These are phyloP conservation scores for Penicillium crystallinum DNA, from an alignment of 495 filamentous ascomycete genomes.

Conservation along the genomic window DNA sequence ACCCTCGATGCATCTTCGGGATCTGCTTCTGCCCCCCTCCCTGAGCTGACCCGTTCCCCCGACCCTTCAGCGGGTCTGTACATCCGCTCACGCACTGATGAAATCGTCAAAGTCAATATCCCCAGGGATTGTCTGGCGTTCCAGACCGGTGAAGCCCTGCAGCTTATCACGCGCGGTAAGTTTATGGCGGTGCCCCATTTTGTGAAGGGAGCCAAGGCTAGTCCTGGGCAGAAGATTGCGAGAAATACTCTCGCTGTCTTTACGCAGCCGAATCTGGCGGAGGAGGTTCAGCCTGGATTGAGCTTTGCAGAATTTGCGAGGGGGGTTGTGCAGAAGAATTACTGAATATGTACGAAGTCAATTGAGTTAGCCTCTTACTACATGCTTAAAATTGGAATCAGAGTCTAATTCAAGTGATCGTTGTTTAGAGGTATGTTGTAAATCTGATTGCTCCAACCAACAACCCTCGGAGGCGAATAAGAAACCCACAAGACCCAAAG, in stretches of 20 bases:
- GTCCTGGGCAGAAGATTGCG: constrained; percentile 50
- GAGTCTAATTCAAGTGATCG: background rate
- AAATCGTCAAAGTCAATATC: constrained; percentile 80
- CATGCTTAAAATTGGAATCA: background rate
- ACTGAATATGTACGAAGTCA: constrained; percentile 24
- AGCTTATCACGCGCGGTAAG: constrained; percentile 79
- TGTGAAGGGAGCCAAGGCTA: constrained; percentile 60
- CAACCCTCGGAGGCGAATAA: background rate
- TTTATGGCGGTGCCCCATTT: constrained; percentile 97
- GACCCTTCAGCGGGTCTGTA: constrained; percentile 84
- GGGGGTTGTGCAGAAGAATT: constrained; percentile 77
- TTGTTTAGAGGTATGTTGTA: too few relatives aligned
- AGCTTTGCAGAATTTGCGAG: constrained; percentile 86
- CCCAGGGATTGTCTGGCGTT: constrained; percentile 89
- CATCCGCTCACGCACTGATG: constrained; percentile 76
- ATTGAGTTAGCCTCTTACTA: background rate
- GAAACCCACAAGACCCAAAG: background rate
- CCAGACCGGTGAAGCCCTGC: constrained; percentile 89
- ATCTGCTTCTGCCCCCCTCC: constrained; percentile 33
- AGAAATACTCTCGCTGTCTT: constrained; percentile 95
- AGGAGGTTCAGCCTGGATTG: constrained; percentile 68
- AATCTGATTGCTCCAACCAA: background rate
- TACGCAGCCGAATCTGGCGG: constrained; percentile 90
- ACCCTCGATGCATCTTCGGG: constrained; percentile 23
- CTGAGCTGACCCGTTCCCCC: constrained; percentile 66